Evolutionary conservation across 495 filamentous ascomycete species (phyloP).

Genomic region (Trichoderma parareesei): DNA sequence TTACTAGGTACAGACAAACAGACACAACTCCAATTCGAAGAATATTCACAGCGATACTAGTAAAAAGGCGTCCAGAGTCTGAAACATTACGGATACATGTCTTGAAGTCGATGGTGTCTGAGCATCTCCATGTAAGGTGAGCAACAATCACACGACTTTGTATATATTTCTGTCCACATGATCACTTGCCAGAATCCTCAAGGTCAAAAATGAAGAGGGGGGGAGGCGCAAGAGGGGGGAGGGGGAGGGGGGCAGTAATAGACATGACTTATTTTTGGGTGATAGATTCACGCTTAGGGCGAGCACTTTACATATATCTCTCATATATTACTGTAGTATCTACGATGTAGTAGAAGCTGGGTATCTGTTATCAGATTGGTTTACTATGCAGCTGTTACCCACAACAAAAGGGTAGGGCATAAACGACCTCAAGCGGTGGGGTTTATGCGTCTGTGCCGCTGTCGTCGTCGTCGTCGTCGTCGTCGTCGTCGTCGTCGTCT

Average conservation of each 20-base stretch:
- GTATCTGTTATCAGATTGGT: too few species aligned
- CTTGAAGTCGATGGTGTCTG: not conserved
- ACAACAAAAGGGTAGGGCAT: not conserved
- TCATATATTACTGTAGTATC: not conserved
- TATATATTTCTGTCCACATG: not conserved
- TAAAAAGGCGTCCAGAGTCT: too few species aligned
- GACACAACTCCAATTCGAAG: conserved; percentile 10
- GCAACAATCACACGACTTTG: not conserved
- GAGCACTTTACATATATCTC: not conserved
- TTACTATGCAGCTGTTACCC: not conserved
- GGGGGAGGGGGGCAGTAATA: too few species aligned
- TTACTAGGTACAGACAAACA: not conserved
- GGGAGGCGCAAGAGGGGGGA: too few species aligned
- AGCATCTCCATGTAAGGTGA: not conserved
- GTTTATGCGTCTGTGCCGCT: not conserved
- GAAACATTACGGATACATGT: too few species aligned
- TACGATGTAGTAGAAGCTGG: not conserved
- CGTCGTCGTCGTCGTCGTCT: not conserved
- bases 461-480: not conserved
- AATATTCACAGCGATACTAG: too few species aligned
- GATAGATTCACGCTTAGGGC: not conserved
- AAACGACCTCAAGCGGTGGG: not conserved
- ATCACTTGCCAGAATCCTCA: not conserved
- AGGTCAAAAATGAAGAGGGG: too few species aligned
- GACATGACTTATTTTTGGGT: too few species aligned